Conservation (phyloP, 2,329 filamentous ascomycete species). For the Cordyceps cateniannulata region DNA sequence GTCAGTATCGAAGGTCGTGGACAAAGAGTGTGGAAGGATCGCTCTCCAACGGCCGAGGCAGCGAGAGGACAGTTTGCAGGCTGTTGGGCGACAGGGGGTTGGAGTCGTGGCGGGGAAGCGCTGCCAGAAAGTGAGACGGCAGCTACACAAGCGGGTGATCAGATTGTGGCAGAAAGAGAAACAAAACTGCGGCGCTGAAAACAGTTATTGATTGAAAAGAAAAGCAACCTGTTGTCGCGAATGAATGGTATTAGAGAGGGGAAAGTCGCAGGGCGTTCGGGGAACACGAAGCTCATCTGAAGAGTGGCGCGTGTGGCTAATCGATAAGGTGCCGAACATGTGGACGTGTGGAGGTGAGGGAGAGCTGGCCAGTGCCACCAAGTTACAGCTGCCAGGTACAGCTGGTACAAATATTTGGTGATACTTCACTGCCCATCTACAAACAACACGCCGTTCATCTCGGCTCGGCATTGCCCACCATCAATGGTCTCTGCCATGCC, state of each 20-base stretch:
- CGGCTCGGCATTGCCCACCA: not conserved
- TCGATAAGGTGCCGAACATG: constrained; percentile 7
- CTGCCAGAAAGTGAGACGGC: not conserved
- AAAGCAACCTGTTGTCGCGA: not conserved
- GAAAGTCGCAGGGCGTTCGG: too few species aligned
- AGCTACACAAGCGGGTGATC: not conserved
- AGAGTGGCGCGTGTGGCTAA: not conserved
- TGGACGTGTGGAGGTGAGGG: constrained; percentile 1
- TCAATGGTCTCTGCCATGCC: not conserved
- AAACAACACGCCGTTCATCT: constrained; percentile 2
- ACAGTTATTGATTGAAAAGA: not conserved
- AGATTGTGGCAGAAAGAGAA: not conserved
- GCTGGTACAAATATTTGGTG: not conserved
- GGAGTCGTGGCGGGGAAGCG: constrained; percentile 1
- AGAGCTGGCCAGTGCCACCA: not conserved
- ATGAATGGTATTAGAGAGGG: not conserved
- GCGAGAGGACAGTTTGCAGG: constrained; percentile 11
- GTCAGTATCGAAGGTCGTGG: not conserved
- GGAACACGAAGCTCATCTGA: not conserved
- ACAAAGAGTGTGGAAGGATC: not conserved
- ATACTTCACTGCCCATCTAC: not conserved
- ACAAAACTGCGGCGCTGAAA: not conserved
- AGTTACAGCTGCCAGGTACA: not conserved
- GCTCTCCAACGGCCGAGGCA: not conserved
- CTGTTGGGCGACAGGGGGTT: not conserved